These are phyloP conservation scores for Moniliophthora roreri DNA, from an alignment of 1,284 basidiomycete species.

Conservation along the genomic window DNA sequence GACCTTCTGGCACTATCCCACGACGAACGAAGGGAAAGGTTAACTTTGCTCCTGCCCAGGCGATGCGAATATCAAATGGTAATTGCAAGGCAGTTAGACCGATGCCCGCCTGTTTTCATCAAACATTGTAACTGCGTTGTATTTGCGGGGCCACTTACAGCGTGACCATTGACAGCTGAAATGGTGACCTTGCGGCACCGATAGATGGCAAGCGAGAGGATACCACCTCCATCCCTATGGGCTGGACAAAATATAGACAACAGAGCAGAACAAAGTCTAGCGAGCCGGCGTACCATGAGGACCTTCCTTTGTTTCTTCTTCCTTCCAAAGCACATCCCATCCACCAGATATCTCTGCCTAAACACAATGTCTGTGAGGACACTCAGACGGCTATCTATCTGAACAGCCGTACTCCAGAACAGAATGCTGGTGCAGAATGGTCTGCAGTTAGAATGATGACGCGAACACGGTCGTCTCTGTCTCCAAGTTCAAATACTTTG, in stretches of 20 bases:
- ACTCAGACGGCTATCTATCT: not conserved
- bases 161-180: constrained; percentile 56
- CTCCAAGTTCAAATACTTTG: constrained; percentile 43
- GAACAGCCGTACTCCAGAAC: constrained; percentile 44
- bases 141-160: constrained; percentile 32
- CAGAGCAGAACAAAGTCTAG: not conserved
- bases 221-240: constrained; percentile 49
- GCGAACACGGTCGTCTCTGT: constrained; percentile 52
- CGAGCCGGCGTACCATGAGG: constrained; percentile 2
- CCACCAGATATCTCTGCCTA: constrained; percentile 50
- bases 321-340: constrained; percentile 37
- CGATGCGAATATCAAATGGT: constrained; percentile 57
- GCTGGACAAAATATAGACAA: constrained; percentile 27
- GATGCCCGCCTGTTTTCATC: constrained; percentile 42
- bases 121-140: not conserved
- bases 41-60: constrained; percentile 52
- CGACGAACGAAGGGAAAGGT: constrained; percentile 56
- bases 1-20: constrained; percentile 54
- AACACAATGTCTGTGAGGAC: not conserved
- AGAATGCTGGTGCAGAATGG: constrained; percentile 49
- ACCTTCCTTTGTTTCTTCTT: constrained; percentile 42
- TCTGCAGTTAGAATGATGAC: constrained; percentile 54
- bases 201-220: constrained; percentile 45
- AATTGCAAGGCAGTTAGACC: constrained; percentile 55
- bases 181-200: constrained; percentile 59